Percentiles rank a stretch among this genome's conserved stretches.
phyloP scores from a whole-genome alignment of 1,139 yeast species.

The Spathaspora sp. region DNA sequence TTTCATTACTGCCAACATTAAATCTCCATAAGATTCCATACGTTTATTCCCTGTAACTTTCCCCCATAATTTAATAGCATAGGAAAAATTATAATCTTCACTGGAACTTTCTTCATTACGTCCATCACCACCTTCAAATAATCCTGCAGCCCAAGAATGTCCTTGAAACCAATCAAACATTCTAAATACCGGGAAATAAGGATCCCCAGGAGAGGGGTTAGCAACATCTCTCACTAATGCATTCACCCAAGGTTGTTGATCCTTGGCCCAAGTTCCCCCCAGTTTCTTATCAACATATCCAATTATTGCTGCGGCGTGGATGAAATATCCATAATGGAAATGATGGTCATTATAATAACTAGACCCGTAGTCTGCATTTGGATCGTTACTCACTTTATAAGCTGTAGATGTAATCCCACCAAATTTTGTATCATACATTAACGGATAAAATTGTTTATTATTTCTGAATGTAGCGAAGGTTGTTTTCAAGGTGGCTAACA shows the following conservation, averaged over 20 bases:
- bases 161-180: slow-evolving; percentile 80
- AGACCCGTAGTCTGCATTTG: slow-evolving; percentile 50
- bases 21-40: slow-evolving; percentile 71
- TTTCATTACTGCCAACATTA: slow-evolving; percentile 65
- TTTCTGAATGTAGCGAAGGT: slow-evolving; percentile 50
- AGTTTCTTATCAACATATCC: slow-evolving; percentile 59
- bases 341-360: slow-evolving; percentile 77
- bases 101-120: slow-evolving; percentile 77
- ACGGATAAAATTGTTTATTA: slow-evolving; percentile 55
- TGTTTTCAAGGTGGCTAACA: slow-evolving; percentile 48
- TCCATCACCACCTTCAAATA: slow-evolving; percentile 69
- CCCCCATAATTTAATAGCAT: slow-evolving; percentile 84
- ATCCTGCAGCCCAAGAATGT: slow-evolving; percentile 83
- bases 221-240: slow-evolving; percentile 71
- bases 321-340: slow-evolving; percentile 75
- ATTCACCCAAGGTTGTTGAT: slow-evolving; percentile 45
- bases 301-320: slow-evolving; percentile 75
- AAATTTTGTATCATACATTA: slow-evolving; percentile 65
- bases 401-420: slow-evolving; percentile 70
- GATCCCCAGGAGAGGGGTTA: slow-evolving; percentile 60
- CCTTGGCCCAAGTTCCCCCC: slow-evolving; percentile 59
- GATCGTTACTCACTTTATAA: slow-evolving; percentile 42
- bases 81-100: slow-evolving; percentile 79
- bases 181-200: slow-evolving; percentile 71
- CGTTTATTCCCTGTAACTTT: slow-evolving; percentile 59